A percentile compares a stretch with the other conserved stretches of the same genome.
phyloP scores from a whole-genome alignment of 179 eudicot genomes.

The Monotropa hypopitys region DNA sequence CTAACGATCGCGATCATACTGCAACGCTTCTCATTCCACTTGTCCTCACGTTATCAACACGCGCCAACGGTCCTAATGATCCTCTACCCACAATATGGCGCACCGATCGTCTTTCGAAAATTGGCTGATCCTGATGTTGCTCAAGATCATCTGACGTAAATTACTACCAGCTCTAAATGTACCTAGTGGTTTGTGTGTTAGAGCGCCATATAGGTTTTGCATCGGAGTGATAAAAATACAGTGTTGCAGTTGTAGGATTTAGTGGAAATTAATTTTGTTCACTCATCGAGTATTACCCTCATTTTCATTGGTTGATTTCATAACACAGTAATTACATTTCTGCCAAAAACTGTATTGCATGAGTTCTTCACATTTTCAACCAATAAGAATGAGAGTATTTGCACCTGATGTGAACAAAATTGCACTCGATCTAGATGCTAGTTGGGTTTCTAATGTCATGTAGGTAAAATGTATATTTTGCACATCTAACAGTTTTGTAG shows the following conservation, averaged over 20 bases:
- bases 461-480: slow-evolving; percentile 28
- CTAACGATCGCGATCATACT: slow-evolving; percentile 49
- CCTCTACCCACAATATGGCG: slow-evolving; percentile 71
- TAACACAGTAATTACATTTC: too few species aligned
- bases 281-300: too few species aligned
- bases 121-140: neutral
- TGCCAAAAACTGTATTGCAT: too few species aligned
- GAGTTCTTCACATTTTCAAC: too few species aligned
- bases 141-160: slow-evolving; percentile 10
- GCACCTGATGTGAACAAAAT: too few species aligned
- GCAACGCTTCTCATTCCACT: slow-evolving; percentile 42
- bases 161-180: neutral
- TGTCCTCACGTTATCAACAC: slow-evolving; percentile 62
- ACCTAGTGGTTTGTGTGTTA: slow-evolving; percentile 9
- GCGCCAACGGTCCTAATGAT: slow-evolving; percentile 82
- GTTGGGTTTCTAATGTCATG: slow-evolving; percentile 11
- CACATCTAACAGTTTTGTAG: slow-evolving; percentile 20
- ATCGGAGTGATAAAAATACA: slow-evolving; percentile 7
- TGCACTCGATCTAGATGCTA: too few species aligned
- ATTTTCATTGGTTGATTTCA: too few species aligned
- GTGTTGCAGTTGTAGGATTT: slow-evolving; percentile 11
- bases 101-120: slow-evolving; percentile 44
- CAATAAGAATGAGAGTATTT: too few species aligned
- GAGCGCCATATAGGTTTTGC: slow-evolving; percentile 7
- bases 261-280: neutral